phyloP scores from a whole-genome alignment of 306 rosid species.

The Vicia villosa region DNA sequence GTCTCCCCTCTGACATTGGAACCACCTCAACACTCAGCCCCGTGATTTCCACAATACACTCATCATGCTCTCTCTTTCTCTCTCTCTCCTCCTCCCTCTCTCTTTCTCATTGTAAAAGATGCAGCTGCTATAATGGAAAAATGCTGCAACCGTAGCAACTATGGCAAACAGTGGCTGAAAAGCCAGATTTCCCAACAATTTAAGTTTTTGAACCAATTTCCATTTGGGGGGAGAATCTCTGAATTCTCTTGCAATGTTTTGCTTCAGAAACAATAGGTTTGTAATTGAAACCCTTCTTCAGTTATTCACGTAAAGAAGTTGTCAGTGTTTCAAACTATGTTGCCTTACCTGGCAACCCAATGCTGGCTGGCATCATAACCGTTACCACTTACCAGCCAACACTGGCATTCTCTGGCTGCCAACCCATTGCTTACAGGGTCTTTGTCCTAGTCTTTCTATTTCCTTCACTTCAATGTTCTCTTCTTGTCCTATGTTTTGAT shows the following conservation, averaged over 20 bases:
- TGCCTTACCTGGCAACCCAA: background rate
- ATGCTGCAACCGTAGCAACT: too few relatives aligned
- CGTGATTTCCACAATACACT: too few relatives aligned
- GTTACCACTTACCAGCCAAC: constrained; percentile 11
- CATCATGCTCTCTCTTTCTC: too few relatives aligned
- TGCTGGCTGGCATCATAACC: background rate
- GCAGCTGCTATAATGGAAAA: too few relatives aligned
- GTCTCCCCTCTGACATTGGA: too few relatives aligned
- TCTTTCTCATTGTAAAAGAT: too few relatives aligned
- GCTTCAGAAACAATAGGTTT: background rate
- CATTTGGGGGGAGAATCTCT: background rate
- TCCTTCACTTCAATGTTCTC: background rate
- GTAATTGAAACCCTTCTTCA: too few relatives aligned
- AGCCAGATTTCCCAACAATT: background rate
- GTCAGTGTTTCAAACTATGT: background rate
- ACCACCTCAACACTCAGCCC: too few relatives aligned
- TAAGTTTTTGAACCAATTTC: background rate
- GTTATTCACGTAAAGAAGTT: too few relatives aligned
- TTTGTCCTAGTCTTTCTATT: background rate
- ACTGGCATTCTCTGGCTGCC: too few relatives aligned
- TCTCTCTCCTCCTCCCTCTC: too few relatives aligned
- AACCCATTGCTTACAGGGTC: too few relatives aligned
- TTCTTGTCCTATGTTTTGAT: background rate
- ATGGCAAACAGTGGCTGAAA: background rate
- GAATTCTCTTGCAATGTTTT: background rate